Evolutionary conservation across 78 protist species (phyloP), one percentile per base, ranked within the genome.

Genomic region (Dictyostelium purpureum): DNA sequence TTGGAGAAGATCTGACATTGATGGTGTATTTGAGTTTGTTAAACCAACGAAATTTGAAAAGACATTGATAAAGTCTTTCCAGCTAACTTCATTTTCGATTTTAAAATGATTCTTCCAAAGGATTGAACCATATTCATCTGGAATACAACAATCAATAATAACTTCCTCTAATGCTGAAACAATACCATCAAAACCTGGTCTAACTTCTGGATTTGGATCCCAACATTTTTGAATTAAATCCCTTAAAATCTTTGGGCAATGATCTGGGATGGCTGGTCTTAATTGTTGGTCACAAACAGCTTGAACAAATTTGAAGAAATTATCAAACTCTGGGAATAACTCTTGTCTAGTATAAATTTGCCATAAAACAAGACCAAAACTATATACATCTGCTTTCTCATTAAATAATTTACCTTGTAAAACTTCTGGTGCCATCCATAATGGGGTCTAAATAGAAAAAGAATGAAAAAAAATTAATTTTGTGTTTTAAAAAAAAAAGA

Each of bases 391-490:
- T 67, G 90, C 91, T 26, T 80, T 94, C n/a, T 94, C 95, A 87
- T 94, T 73, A 49, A 89, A 94, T 33, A 89, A 73, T 69, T 79
- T 73, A 37, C 89, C 94, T 54, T 88, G 87, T 49, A 94, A 73
- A 10, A 94, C 87, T 69, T 94, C 96, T 47, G 96, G 96, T 51
- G 96, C 96, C 94, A 77, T 87, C 96, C 96, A 93, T 19, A 93
- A 75, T 73, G 96, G 96, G 12, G 96, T 93, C 71, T 63, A 26
- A 54, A 49, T 81, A 76, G 61, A 67, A 57, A 24, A 69, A 42
- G 2, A 69, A 69, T 6, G 35, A 69, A 69, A 35, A 69, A 69
- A 69, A 21, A 61, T 19, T 19, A 61, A 26, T 26, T 61, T 18
- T 26, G 38, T 40, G 37, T 66, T 37, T 66, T 66, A 28, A 66